A percentile compares a stretch with the other conserved stretches of the same genome.
Conservation (phyloP, 2,329 filamentous ascomycete species). For the Sclerotinia spermophila region DNA sequence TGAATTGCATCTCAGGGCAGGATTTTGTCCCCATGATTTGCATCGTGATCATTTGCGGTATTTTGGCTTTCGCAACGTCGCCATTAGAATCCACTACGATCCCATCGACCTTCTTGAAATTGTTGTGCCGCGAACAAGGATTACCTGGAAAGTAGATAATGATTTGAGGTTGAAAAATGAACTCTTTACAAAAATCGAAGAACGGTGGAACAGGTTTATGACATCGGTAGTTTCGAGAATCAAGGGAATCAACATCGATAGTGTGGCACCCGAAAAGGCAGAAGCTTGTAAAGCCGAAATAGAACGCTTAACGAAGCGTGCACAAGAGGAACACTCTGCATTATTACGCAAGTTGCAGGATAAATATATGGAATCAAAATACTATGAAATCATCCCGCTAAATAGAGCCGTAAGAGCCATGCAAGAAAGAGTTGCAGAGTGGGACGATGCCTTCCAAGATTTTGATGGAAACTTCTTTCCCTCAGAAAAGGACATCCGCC, state of each 20-base stretch:
- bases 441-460: slow-evolving; percentile 85
- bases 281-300: slow-evolving; percentile 80
- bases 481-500: slow-evolving; percentile 90
- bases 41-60: slow-evolving; percentile 90
- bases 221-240: slow-evolving; percentile 78
- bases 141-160: slow-evolving; percentile 97
- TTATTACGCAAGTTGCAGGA: slow-evolving; percentile 78
- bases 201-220: slow-evolving; percentile 83
- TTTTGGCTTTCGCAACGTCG: slow-evolving; percentile 83
- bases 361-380: slow-evolving; percentile 88
- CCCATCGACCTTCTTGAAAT: slow-evolving; percentile 91
- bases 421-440: slow-evolving; percentile 87
- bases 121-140: slow-evolving; percentile 80
- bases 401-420: slow-evolving; percentile 86
- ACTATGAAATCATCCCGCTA: slow-evolving; percentile 94
- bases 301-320: slow-evolving; percentile 71
- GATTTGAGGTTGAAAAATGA: slow-evolving; percentile 92
- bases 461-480: slow-evolving; percentile 93
- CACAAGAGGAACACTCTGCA: slow-evolving; percentile 75
- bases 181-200: slow-evolving; percentile 75
- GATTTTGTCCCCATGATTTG: slow-evolving; percentile 84
- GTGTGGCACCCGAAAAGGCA: slow-evolving; percentile 80
- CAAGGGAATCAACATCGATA: slow-evolving; percentile 86
- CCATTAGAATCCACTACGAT: slow-evolving; percentile 88
- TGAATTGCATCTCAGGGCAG: slow-evolving; percentile 69